Evolutionary conservation across 768 basidiomycete genomes (phyloP), one percentile per base, ranked within the genome.

Genomic region (Suillus ampliporus): DNA sequence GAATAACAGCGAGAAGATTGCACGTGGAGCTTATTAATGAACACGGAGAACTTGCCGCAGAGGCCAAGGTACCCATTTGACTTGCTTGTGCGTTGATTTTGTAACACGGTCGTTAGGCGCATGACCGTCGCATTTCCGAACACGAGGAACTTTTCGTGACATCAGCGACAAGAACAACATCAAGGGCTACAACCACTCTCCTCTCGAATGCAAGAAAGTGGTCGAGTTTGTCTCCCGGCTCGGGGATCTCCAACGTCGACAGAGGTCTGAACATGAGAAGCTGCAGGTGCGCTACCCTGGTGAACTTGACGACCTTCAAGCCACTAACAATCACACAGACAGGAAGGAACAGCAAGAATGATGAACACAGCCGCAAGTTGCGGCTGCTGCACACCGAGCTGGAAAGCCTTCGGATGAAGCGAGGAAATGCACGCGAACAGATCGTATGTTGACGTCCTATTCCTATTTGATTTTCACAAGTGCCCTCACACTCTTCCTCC

Each of bases 61-160:
- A 95, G 71, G 87, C 89, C 46, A 87, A 92, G 77, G 94, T 89
- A 63, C 13, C 57, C n/a, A 17, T 62, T 61, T 17, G 1, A 21
- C 46, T 44, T 10, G 19, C 4, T 31, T 19, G 13, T 43, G 5
- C 10, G 28, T n/a, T 41, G 38, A 43, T 59, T 14, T 61, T 34
- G 19, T 57, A 15, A 60, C 1, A 15, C 44, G 2, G 6, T 52
- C 38, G 40, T 13, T 63, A 97, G 94, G 85, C 86, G 15, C 92
- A 97, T 75, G 86, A 88, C 58, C 79, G 84, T 51, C 88, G 90
- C 28, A 76, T 95, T 43, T 68, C 72, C 2, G 87, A 88, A 5
- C 87, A 95, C 35, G 95, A 96, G 72, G 80, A 82, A 15, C 78
- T 89, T 26, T 98, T 60, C 86, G 84, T 14, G 86, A 88, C 54